Evolutionary conservation across 140 eudicot species (phyloP).

Genomic region (Bidens hawaiensis): DNA sequence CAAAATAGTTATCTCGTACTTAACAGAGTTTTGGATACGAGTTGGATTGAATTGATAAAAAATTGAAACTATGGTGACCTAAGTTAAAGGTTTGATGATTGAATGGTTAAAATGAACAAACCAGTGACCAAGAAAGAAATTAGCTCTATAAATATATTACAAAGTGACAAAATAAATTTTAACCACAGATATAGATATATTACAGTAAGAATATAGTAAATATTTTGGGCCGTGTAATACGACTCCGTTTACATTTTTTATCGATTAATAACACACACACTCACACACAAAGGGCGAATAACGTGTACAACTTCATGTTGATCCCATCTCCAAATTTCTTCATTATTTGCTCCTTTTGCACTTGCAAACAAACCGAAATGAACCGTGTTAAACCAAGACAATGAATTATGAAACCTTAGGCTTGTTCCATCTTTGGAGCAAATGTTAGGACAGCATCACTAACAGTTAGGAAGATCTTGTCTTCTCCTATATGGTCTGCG

Average conservation of each 20-base stretch:
- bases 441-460: constrained; percentile 63
- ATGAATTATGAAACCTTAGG: constrained; percentile 26
- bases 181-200: too few species aligned
- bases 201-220: constrained; percentile 7
- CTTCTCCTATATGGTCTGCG: constrained; percentile 53
- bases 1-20: too few species aligned
- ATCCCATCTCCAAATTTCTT: not conserved
- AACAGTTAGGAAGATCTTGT: constrained; percentile 60
- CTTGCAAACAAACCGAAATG: constrained; percentile 1
- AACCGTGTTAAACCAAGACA: constrained; percentile 12
- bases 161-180: too few species aligned
- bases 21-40: too few species aligned
- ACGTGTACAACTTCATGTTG: not conserved
- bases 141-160: too few species aligned
- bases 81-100: too few species aligned
- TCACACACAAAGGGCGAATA: constrained; percentile 3
- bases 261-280: not conserved
- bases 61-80: too few species aligned
- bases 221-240: constrained; percentile 1
- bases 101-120: too few species aligned
- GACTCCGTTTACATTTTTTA: constrained; percentile 6
- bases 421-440: constrained; percentile 63
- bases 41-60: too few species aligned
- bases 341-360: not conserved
- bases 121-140: too few species aligned